Percentiles rank a stretch among this genome's conserved stretches.
Conservation (phyloP, 2,329 filamentous ascomycete species). For the Cercospora zeae-maydis region DNA sequence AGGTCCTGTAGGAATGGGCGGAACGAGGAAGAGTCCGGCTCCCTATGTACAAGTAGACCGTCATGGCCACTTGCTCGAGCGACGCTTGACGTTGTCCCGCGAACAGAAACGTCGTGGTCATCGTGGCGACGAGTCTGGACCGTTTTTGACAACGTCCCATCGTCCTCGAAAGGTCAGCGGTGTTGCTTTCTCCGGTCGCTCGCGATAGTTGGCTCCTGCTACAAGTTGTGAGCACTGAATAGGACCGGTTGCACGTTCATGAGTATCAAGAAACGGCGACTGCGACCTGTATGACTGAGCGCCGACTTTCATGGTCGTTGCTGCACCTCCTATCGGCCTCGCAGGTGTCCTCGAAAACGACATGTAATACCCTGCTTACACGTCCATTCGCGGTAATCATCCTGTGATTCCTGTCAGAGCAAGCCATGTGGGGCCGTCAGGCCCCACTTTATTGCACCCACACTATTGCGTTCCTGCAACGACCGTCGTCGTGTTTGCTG, state of each 20-base stretch:
- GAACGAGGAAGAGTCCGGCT: background rate
- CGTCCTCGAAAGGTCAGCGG: background rate
- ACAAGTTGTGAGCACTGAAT: background rate
- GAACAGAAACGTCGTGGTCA: constrained; percentile 6
- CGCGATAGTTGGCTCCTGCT: background rate
- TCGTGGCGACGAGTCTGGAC: background rate
- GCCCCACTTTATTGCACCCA: background rate
- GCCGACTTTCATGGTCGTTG: background rate
- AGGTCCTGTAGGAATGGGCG: background rate
- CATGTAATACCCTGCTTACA: background rate
- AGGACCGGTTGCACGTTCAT: background rate
- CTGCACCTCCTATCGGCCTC: background rate
- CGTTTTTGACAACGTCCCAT: background rate
- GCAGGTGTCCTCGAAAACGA: background rate
- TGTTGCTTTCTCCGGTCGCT: background rate
- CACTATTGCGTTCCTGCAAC: background rate
- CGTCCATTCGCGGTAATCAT: background rate
- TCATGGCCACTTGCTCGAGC: background rate
- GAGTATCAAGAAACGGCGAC: background rate
- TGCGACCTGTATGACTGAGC: background rate
- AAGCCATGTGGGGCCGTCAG: background rate
- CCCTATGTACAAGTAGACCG: background rate
- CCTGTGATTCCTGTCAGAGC: background rate
- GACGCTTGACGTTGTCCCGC: constrained; percentile 9
- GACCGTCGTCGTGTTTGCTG: background rate